Conservation (phyloP, 768 basidiomycete species). For the Xerocomus brunneocitrinus region DNA sequence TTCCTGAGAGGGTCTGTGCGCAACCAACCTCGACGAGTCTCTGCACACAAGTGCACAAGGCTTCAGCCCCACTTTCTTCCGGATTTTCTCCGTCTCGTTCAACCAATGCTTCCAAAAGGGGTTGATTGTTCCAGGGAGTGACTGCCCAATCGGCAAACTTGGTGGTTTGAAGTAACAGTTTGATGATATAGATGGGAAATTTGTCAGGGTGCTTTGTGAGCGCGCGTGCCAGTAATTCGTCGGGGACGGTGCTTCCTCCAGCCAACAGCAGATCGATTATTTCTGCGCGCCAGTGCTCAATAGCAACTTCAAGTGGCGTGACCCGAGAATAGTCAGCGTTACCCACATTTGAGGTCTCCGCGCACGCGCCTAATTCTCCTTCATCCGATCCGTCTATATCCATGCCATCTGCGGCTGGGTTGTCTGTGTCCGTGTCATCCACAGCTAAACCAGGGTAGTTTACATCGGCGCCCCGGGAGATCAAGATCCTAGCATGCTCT, state of each 20-base stretch:
- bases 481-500: not conserved
- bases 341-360: not conserved
- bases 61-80: not conserved
- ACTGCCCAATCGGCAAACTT: not conserved
- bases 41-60: not conserved
- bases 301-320: not conserved
- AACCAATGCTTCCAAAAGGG: slow-evolving; percentile 1
- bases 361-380: no score
- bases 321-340: not conserved
- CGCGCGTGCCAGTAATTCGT: not conserved
- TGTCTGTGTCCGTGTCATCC: not conserved
- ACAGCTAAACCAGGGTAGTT: not conserved
- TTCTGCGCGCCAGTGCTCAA: slow-evolving; percentile 1
- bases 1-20: not conserved
- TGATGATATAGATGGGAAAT: slow-evolving; percentile 1
- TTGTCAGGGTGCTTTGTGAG: not conserved
- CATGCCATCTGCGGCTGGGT: not conserved
- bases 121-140: not conserved
- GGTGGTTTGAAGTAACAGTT: not conserved
- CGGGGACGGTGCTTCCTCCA: not conserved
- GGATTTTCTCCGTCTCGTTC: not conserved
- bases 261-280: slow-evolving; percentile 1
- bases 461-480: not conserved
- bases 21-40: not conserved
- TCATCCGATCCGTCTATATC: no score